Evolutionary conservation across 768 basidiomycete genomes (phyloP).

Genomic region (Asterophora parasitica): DNA sequence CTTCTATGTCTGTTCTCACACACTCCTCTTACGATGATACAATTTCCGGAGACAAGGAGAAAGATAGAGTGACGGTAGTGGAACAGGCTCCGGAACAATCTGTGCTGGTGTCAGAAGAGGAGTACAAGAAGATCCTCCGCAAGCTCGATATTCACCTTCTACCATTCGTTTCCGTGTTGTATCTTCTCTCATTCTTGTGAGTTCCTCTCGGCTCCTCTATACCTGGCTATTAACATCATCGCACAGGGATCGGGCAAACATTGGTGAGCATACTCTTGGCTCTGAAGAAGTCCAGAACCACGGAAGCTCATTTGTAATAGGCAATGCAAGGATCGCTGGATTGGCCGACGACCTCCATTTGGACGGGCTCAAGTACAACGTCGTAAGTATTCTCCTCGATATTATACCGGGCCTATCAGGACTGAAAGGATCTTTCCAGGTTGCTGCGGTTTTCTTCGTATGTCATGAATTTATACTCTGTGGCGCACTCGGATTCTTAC

Average conservation of each 20-base stretch:
- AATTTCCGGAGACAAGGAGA: not conserved
- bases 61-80: not conserved
- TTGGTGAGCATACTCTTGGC: constrained; percentile 18
- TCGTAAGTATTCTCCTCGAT: constrained; percentile 18
- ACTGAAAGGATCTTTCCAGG: constrained; percentile 13
- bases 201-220: constrained; percentile 12
- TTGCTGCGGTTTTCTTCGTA: constrained; percentile 33
- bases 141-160: constrained; percentile 42
- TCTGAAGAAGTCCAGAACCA: no score
- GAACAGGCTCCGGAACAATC: not conserved
- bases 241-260: constrained; percentile 30
- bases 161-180: constrained; percentile 40
- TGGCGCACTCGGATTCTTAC: not conserved
- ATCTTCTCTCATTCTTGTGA: constrained; percentile 43
- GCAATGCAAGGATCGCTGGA: constrained; percentile 31
- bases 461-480: not conserved
- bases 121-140: constrained; percentile 26
- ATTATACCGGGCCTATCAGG: not conserved
- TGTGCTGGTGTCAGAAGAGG: constrained; percentile 16
- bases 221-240: not conserved
- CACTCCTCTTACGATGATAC: constrained; percentile 10
- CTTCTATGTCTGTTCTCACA: not conserved
- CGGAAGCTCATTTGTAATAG: constrained; percentile 6
- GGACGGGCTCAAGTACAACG: constrained; percentile 30
- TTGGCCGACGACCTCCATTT: constrained; percentile 26